Evolutionary conservation across 306 rosid genomes (phyloP), one percentile per base, ranked within the genome.

Genomic region (Quercus rubra): DNA sequence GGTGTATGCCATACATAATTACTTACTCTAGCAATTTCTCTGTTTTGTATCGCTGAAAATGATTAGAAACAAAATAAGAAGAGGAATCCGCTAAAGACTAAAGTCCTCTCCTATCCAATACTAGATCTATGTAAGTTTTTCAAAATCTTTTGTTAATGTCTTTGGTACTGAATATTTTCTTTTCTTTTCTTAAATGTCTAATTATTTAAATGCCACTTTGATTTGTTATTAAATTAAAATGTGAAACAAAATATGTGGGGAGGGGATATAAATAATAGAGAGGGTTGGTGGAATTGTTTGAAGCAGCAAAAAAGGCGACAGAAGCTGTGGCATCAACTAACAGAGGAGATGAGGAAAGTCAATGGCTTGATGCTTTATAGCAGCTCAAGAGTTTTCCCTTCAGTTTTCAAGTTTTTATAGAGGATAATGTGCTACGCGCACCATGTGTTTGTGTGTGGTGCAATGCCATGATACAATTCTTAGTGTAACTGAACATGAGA

Each of bases 361-460:
- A 90, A 23, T 93, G 99, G 55, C 83, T 96, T 61, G 98, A 93
- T 78, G 98, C 94, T 33, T 90, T 96, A 38, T 83, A 83, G 5
- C 96, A 86, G 85, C 99, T 96, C 33, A 93, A 86, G 86, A 83
- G 82, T 30, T 93, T 96, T 71, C 98, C 99, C 2, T 98, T 96
- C 70, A 88, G 93, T 84, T 93, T 93, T 58, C 46, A 38, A 38
- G 46, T 2, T 38, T 3, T 38, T 38, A 38, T 38, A 38, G 46
- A 38, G 46, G 46, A 11, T 2, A 7, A 38, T 38, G 46, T 38
- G 46, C 46, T 2, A 7, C 11, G 46, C 46, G 11, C 10, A 38
- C 46, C 10, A 38, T 38, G 46, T 38, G 46, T 38, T 38, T 7
- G 46, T 38, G 46, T 38, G 46, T 2, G 11, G 11, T 38, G 46